These are phyloP conservation scores for Venturia nashicola DNA, from an alignment of 2,329 filamentous ascomycete species.

Conservation along the genomic window DNA sequence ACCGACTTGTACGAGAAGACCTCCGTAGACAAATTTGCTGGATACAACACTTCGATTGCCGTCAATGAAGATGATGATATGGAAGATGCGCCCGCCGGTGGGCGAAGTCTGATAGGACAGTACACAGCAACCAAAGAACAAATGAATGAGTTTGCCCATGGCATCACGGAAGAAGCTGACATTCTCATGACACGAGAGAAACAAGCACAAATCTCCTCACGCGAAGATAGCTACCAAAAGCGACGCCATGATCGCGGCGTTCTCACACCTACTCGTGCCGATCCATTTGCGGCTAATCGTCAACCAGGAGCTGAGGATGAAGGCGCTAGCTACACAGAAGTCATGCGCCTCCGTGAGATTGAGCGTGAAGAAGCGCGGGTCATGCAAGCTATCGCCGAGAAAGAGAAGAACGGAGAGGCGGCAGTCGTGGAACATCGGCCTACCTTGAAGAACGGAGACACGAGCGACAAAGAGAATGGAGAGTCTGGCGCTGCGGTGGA, in stretches of 20 bases:
- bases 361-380: slow-evolving; percentile 91
- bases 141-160: slow-evolving; percentile 86
- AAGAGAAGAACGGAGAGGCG: slow-evolving; percentile 44
- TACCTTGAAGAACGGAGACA: slow-evolving; percentile 54
- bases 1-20: slow-evolving; percentile 74
- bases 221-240: slow-evolving; percentile 97
- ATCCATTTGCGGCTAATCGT: slow-evolving; percentile 69
- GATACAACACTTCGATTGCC: slow-evolving; percentile 84
- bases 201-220: slow-evolving; percentile 78
- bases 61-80: slow-evolving; percentile 65
- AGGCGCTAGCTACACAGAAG: slow-evolving; percentile 72
- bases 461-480: slow-evolving; percentile 55
- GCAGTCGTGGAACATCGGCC: slow-evolving; percentile 52
- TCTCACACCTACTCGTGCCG: slow-evolving; percentile 73
- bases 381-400: slow-evolving; percentile 64
- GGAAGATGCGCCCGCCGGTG: slow-evolving; percentile 55
- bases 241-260: slow-evolving; percentile 72
- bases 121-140: slow-evolving; percentile 89
- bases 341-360: slow-evolving; percentile 82
- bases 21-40: slow-evolving; percentile 68
- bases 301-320: slow-evolving; percentile 53
- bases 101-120: slow-evolving; percentile 72
- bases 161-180: slow-evolving; percentile 87
- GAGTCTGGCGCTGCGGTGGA: slow-evolving; percentile 57
- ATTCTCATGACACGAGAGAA: slow-evolving; percentile 76